These are phyloP conservation scores for Rhodosorus marinus DNA, from an alignment of 23 red algal genomes.

Conservation along the genomic window DNA sequence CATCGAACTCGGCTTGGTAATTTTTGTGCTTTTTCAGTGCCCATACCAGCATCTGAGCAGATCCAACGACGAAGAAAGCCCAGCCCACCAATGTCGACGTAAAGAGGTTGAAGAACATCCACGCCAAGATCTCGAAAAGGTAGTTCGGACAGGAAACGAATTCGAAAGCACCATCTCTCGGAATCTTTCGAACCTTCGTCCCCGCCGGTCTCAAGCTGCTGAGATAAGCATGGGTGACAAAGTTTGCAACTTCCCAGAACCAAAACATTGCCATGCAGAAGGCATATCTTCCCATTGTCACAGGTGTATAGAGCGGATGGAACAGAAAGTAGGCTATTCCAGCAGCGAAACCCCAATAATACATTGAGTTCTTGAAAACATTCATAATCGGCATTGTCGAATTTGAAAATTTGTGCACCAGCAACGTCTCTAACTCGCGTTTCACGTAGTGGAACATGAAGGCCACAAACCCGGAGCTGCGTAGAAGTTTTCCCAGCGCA, in stretches of 20 bases:
- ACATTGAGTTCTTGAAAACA: constrained; percentile 67
- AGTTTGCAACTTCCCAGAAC: constrained; percentile 58
- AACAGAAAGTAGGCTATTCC: constrained; percentile 67
- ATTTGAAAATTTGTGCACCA: constrained; percentile 91
- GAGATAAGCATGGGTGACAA: constrained; percentile 42
- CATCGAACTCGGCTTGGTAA: constrained; percentile 68
- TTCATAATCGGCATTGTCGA: constrained; percentile 91
- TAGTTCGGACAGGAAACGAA: constrained; percentile 87
- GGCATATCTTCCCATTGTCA: constrained; percentile 3
- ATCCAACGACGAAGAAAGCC: constrained; percentile 54
- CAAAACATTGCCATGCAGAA: constrained; percentile 38
- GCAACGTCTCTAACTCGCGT: constrained; percentile 78
- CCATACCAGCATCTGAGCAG: constrained; percentile 84
- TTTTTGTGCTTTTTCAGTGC: constrained; percentile 64
- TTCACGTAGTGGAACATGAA: constrained; percentile 78
- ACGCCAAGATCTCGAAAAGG: constrained; percentile 57
- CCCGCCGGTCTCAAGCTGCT: constrained; percentile 54
- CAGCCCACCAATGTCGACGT: constrained; percentile 29
- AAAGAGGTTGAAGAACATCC: constrained; percentile 67
- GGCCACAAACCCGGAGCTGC: constrained; percentile 30
- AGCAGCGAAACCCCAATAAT: constrained; percentile 94
- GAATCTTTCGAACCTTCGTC: constrained; percentile 52
- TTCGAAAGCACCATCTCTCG: constrained; percentile 62
- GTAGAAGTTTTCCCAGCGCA: too few species aligned
- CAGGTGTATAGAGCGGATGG: constrained; percentile 81